Evolutionary conservation across 1,284 basidiomycete species (phyloP).

Genomic region (Apiotrichum gamsii): DNA sequence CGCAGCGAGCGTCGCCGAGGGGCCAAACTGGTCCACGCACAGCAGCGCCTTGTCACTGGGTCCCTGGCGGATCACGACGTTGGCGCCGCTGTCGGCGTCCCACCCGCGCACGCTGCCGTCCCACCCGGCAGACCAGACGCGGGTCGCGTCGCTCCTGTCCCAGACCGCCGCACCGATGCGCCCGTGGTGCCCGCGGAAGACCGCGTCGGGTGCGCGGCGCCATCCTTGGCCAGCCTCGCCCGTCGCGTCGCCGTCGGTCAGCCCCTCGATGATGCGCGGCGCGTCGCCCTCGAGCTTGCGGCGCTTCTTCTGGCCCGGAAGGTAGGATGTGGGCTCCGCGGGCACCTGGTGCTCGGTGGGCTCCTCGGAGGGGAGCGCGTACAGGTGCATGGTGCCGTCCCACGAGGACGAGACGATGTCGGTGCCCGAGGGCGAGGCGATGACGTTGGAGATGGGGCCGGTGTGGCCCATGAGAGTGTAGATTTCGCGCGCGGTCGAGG

Average conservation of each 20-base stretch:
- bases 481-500: conserved; percentile 51
- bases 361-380: conserved; percentile 40
- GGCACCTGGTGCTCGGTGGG: conserved; percentile 43
- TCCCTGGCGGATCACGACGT: conserved; percentile 45
- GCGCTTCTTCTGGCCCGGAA: conserved; percentile 55
- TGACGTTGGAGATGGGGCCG: conserved; percentile 58
- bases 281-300: conserved; percentile 46
- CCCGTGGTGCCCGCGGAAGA: conserved; percentile 44
- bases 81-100: conserved; percentile 48
- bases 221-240: conserved; percentile 36
- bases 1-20: conserved; percentile 47
- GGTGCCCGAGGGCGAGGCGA: conserved; percentile 53
- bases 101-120: conserved; percentile 51
- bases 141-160: conserved; percentile 33
- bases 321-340: conserved; percentile 41
- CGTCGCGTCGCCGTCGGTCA: conserved; percentile 35
- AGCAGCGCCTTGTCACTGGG: conserved; percentile 48
- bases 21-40: conserved; percentile 47
- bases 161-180: conserved; percentile 40
- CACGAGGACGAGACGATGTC: conserved; percentile 68
- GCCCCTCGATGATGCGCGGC: conserved; percentile 50
- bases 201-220: conserved; percentile 39
- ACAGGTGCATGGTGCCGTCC: conserved; percentile 74
- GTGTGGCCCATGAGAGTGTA: conserved; percentile 66
- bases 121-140: conserved; percentile 47